A percentile compares a stretch with the other conserved stretches of the same genome.
Evolutionary conservation across 2,329 filamentous ascomycete species (phyloP).

Genomic region (Fusarium coicis): DNA sequence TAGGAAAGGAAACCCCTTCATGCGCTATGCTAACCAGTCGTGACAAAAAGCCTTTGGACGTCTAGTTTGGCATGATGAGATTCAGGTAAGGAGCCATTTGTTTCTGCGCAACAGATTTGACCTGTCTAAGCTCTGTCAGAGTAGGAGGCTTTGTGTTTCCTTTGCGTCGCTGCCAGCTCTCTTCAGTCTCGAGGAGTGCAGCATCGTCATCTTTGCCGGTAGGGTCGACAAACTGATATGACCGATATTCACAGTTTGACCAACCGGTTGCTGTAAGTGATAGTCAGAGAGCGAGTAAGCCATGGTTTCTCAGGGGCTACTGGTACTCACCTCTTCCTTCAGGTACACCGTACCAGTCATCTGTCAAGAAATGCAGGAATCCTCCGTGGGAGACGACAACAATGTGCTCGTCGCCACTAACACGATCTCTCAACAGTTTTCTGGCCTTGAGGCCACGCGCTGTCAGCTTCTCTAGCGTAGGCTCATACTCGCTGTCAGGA

Average conservation of each 20-base stretch:
- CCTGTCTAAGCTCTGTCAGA: constrained; percentile 58
- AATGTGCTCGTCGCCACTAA: constrained; percentile 70
- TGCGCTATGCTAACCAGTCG: background rate
- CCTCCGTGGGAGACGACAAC: constrained; percentile 85
- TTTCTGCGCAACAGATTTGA: constrained; percentile 53
- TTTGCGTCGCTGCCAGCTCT: constrained; percentile 59
- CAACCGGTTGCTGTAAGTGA: constrained; percentile 72
- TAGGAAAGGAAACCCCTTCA: background rate
- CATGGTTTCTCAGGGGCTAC: background rate
- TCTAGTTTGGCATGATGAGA: constrained; percentile 15
- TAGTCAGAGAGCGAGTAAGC: constrained; percentile 5
- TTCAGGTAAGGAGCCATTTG: constrained; percentile 51
- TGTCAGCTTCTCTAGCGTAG: constrained; percentile 64
- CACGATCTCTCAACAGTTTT: constrained; percentile 63
- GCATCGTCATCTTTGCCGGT: constrained; percentile 61
- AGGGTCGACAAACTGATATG: constrained; percentile 70
- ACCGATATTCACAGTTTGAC: constrained; percentile 78
- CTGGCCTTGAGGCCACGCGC: constrained; percentile 70
- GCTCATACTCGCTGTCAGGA: constrained; percentile 56
- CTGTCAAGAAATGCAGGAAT: constrained; percentile 84
- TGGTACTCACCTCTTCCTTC: constrained; percentile 52
- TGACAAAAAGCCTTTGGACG: background rate
- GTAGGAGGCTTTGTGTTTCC: constrained; percentile 55
- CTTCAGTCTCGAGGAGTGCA: constrained; percentile 58
- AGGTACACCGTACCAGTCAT: constrained; percentile 77